Base-by-base conservation (phyloP, 352 stramenopile species). In the Discostella stelligera region DNA sequence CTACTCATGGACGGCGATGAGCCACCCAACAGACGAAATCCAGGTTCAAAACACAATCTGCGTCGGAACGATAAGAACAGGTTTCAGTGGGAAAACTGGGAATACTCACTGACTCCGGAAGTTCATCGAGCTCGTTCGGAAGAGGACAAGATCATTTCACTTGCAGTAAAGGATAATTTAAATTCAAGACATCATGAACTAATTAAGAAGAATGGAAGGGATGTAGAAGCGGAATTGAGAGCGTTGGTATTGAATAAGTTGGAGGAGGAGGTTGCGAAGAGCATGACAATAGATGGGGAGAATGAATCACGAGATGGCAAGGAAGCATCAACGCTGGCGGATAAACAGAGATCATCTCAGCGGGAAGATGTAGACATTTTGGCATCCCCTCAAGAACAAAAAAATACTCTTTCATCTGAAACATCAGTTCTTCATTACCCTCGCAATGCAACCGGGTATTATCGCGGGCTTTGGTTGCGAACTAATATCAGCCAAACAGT, bases 1-100 rank as follows among this genome's bases (percentile, higher is more conserved):
- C 41, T 92, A 0, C 55, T 94, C n/a, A 94, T 92, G 88, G 88
- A 94, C 32, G 85, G 83, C 9, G 88, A 94, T 60, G 86, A 92
- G 64, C 74, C 79, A 44, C 46, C 53, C 16, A 64, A 74, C 37
- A 50, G 54, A 32, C 55, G 66, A 3, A 41, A 3, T 41, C 32
- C 32, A 41, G 32, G 4, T 9, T 41, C 32, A 41, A 3, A 9
- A 41, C 3, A 41, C 32, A 41, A 41, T 41, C 9, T 41, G 32
- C 64, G 52, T 60, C 20, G 62, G 65, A 53, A 77, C 49, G 23
- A 53, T 16, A 61, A 56, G 18, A 67, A 11, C 56, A 44, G 39
- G 50, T 46, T 64, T 23, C n/a, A 32, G 18, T 4, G 63, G 52
- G 20, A 61, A 75, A 77, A 76, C 63, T 32, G 71, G 32, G 21